Base-by-base conservation (phyloP, 805 yeast species). In the Nematodospora valgi region DNA sequence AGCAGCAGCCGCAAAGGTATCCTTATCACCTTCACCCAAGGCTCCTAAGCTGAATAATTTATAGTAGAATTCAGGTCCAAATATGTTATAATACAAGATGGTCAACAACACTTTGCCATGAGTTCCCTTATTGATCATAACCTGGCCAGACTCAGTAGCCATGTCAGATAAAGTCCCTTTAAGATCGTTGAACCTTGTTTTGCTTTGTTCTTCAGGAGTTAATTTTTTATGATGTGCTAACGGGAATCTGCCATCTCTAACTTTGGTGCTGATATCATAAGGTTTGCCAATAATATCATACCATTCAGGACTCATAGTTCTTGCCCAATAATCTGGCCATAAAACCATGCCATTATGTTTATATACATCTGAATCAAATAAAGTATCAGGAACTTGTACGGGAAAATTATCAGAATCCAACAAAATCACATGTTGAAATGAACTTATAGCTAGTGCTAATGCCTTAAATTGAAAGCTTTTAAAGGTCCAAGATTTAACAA, bases 1-100 rank as follows among this genome's bases (percentile, higher is more conserved):
- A 2, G 87, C 85, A 1, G 86, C 88, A 4, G 82, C 75, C 24
- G 77, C 70, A 45, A 80, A 82, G 0, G 89, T 81, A 49, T 83
- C 89, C 52, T 82, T 82, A 51, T 83, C 89, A 32, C 89, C 89
- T 59, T 82, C 84, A 21, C 89, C 89, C 1, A 85, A 78, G 17
- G 76, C 67, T 6, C 86, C 86, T 48, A 80, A 88, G 0, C 85
- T 72, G 45, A 83, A 66, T 38, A 83, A 56, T 11, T 78, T 81
- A 49, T 82, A 82, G 53, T 76, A 83, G 58, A 72, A 75, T 7
- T 64, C 56, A 1, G 86, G 87, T 0, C 89, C 89, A 54, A 49
- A 59, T 1, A 78, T 52, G 45, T 82, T 82, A 54, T 83, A 83
- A 55, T 80, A 82, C 27, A 78, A 60, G 2, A 82, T 64, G 33